Conservation (phyloP, 2,329 filamentous ascomycete species). For the Monosporascus sp. region DNA sequence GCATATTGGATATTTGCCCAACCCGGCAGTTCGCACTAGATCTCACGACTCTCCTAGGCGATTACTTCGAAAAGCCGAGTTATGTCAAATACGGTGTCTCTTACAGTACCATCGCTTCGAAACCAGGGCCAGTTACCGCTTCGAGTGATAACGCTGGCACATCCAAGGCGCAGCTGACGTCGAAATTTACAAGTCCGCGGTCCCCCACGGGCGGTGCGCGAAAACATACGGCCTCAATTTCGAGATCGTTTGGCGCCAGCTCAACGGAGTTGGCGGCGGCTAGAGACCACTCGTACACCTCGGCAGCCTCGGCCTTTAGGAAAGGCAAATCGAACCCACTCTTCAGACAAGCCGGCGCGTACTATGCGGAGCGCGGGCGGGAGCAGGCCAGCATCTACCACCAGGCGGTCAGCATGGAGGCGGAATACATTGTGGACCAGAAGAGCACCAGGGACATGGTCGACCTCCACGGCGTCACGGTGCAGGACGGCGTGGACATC, state of each 20-base stretch:
- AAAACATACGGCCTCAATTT: background rate
- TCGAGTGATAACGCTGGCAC: background rate
- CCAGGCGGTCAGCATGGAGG: conserved; percentile 56
- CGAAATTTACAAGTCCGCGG: conserved; percentile 1
- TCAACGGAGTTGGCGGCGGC: conserved; percentile 14
- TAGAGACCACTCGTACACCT: conserved; percentile 23
- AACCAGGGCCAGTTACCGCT: background rate
- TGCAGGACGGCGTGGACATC: conserved; percentile 76
- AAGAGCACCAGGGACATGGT: conserved; percentile 58
- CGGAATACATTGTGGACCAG: conserved; percentile 62
- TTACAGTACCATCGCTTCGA: conserved; percentile 14
- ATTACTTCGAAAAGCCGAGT: conserved; percentile 35
- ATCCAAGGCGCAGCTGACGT: background rate
- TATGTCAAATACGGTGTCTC: conserved; percentile 25
- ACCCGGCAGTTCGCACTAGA: conserved; percentile 25
- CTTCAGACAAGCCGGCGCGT: conserved; percentile 69
- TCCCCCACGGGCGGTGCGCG: conserved; percentile 1
- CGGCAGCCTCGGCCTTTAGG: conserved; percentile 36
- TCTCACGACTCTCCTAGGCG: conserved; percentile 35
- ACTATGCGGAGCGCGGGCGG: conserved; percentile 67
- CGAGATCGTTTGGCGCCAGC: conserved; percentile 7
- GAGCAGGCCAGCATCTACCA: conserved; percentile 55
- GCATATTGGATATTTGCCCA: conserved; percentile 35
- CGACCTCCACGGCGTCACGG: conserved; percentile 80
- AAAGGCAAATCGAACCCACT: conserved; percentile 62